Base-by-base conservation (phyloP, 2,329 filamentous ascomycete species). In the Didymellaceae sp. region DNA sequence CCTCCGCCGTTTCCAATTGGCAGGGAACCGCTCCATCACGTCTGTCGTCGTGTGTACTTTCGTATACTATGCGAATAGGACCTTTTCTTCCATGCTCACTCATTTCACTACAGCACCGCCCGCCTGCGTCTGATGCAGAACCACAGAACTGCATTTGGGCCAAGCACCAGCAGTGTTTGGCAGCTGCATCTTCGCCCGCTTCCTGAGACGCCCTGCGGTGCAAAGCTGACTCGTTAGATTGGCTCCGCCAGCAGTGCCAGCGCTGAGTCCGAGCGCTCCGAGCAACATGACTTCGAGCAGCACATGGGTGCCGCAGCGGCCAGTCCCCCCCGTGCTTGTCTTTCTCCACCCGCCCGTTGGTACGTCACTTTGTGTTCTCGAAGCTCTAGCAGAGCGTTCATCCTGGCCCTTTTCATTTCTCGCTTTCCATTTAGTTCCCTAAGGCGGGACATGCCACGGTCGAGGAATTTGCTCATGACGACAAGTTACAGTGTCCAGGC, bases 161-260 rank as follows among this genome's bases (percentile, higher is more conserved):
- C 32, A 25, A 32, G 32, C 26, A 17, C 16, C 33, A 38, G 33
- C 46, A 43, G 21, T 39, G 40, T 45, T 18, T 35, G 24, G 31
- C 48, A 5, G 37, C 26, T 46, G 25, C 21, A 7, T 17, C 35
- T 30, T 33, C 43, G 13, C 26, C 42, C 42, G 42, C 48, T 24
- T 37, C 30, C 37, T 52, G 48, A 52, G 37, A 52, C 48, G 32
- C 20, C 25, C 37, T 45, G 32, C 21, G 48, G 42, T 26, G 31
- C 42, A 31, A 32, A 7, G 25, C 48, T 52, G 48, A 52, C 48
- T 52, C 48, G 48, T 52, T 46, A 52, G 48, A 52, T 52, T 52
- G 43, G 22, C 38, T 24, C 10, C 24, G 31, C 45, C 42, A 45
- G 48, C 41, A 52, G 7, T 17, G 48, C 48, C 48, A 45, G 31